These are phyloP conservation scores for Raphanus raphanistrum DNA, from an alignment of 345 rosid species.

Conservation along the genomic window DNA sequence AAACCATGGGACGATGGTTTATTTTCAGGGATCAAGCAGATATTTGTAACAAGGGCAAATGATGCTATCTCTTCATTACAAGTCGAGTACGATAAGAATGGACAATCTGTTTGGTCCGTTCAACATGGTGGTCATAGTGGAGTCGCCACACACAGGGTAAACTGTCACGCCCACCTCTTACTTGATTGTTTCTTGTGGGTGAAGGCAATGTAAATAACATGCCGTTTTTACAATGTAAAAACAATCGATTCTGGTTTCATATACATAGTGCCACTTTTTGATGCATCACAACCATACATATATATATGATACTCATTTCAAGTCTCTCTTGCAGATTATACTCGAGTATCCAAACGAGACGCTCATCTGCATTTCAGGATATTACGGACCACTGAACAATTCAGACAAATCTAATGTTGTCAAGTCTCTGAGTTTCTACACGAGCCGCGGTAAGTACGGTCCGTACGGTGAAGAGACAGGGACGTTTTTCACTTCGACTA, in stretches of 20 bases:
- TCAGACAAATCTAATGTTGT: slow-evolving; percentile 52
- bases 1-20: slow-evolving; percentile 93
- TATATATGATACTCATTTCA: not conserved
- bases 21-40: slow-evolving; percentile 75
- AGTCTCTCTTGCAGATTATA: slow-evolving; percentile 53
- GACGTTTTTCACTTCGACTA: slow-evolving; percentile 76
- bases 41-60: slow-evolving; percentile 55
- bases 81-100: slow-evolving; percentile 85
- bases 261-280: not conserved
- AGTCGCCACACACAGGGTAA: slow-evolving; percentile 66
- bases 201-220: not conserved
- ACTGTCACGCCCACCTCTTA: not conserved
- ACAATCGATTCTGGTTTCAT: not conserved
- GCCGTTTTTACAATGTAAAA: not conserved
- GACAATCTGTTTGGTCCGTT: slow-evolving; percentile 86
- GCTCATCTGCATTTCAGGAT: slow-evolving; percentile 66
- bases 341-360: slow-evolving; percentile 75
- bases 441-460: slow-evolving; percentile 79
- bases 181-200: not conserved
- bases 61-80: slow-evolving; percentile 73
- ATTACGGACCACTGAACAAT: slow-evolving; percentile 52
- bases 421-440: slow-evolving; percentile 70
- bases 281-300: not conserved
- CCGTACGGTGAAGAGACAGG: slow-evolving; percentile 89
- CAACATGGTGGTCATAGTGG: slow-evolving; percentile 82